These are phyloP conservation scores for Colletotrichum incanum DNA, from an alignment of 2,329 filamentous ascomycete genomes.

Conservation along the genomic window DNA sequence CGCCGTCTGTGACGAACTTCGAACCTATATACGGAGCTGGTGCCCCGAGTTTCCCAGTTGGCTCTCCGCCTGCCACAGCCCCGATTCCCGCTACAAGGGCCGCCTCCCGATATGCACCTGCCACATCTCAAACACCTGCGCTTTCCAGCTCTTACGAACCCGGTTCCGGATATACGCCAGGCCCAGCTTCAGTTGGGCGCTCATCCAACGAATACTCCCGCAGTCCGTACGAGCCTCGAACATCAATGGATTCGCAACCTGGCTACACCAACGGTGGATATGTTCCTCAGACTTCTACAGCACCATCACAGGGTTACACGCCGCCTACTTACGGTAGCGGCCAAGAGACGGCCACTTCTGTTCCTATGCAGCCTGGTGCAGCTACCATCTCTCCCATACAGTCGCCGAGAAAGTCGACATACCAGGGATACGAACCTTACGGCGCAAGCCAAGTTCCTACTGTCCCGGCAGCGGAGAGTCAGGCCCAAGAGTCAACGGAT, in stretches of 20 bases:
- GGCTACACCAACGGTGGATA: constrained; percentile 50
- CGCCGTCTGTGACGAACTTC: constrained; percentile 78
- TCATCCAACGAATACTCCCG: constrained; percentile 51
- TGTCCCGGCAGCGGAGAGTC: background rate
- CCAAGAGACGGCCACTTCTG: constrained; percentile 7
- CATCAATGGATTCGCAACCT: constrained; percentile 60
- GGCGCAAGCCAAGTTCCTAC: constrained; percentile 28
- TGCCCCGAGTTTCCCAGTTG: constrained; percentile 51
- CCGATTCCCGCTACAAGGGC: constrained; percentile 58
- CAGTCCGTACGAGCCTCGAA: constrained; percentile 51
- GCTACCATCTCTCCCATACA: constrained; percentile 16
- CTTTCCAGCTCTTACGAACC: constrained; percentile 44
- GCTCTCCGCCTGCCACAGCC: constrained; percentile 53
- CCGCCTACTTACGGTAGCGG: constrained; percentile 19
- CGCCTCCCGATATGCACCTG: constrained; percentile 67
- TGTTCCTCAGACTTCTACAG: constrained; percentile 50
- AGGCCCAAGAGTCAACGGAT: background rate
- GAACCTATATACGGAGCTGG: constrained; percentile 79
- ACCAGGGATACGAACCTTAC: constrained; percentile 44
- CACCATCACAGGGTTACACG: constrained; percentile 52
- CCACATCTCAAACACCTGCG: constrained; percentile 48
- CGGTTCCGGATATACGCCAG: constrained; percentile 2
- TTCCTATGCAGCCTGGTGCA: background rate
- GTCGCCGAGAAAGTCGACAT: constrained; percentile 35
- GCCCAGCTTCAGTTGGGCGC: constrained; percentile 9